Base-by-base conservation (phyloP, 164 flowering plant species). In the Echeveria elegans region DNA sequence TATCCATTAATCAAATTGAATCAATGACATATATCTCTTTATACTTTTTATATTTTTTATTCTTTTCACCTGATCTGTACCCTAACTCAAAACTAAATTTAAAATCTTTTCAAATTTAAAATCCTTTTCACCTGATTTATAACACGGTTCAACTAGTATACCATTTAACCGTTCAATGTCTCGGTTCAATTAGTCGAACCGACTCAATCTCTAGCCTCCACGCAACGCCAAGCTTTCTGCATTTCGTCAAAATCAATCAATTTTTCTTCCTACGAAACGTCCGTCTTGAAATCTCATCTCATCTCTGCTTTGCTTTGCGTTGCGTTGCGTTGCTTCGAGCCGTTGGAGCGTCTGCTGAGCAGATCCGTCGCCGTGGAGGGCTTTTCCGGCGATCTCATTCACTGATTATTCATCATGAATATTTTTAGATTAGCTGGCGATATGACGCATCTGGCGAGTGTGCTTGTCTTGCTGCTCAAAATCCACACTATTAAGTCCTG, bases 401-500 rank as follows among this genome's bases (percentile, higher is more conserved):
- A 41, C 23, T 5, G 53, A 18, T 50, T 1, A 7, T 6, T 50
- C 56, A 76, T 80, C 75, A 87, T 87, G 92, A 87, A 87, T 74
- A 82, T 85, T 29, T 87, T 87, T 80, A 81, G 91, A 75, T 83
- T 86, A 78, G 87, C 88, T 6, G 91, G 91, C 58, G 91, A 86
- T 64, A 86, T 84, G 88, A 86, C 87, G 66, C 88, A 86, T 71
- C 75, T 86, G 26, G 77, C 80, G 63, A 86, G 91, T 86, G 68
- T 86, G 68, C 82, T 86, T 38, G 88, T 86, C 66, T 65, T 86
- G 71, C 88, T 86, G 65, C 88, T 86, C 74, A 86, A 86, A 84
- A 86, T 86, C 81, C 91, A 84, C 74, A 84, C 91, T 65, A 86
- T 86, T 74, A 86, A 86, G 76, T 86, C 91, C 16, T 87, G 92